Percentiles rank a stretch among this genome's conserved stretches.
phyloP scores from a whole-genome alignment of 129 eudicot genomes.

The carrot (Daucus carota) region DH1_v3.0 NC_030384.2:47294001-47294500 shows the following conservation, averaged over 20 bases:
- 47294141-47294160: background rate
- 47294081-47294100: background rate
- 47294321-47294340: slow-evolving; percentile 21
- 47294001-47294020: background rate
- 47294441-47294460: slow-evolving; percentile 41
- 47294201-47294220: slow-evolving; percentile 13
- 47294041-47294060: background rate
- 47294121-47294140: background rate
- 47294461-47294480: slow-evolving; percentile 52
- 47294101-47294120: background rate
- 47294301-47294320: slow-evolving; percentile 64
- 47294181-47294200: slow-evolving; percentile 13
- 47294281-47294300: slow-evolving; percentile 93
- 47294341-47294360: background rate
- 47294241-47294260: slow-evolving; percentile 70
- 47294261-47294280: slow-evolving; percentile 95
- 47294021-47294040: background rate
- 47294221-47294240: slow-evolving; percentile 66
- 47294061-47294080: background rate
- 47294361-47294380: background rate
- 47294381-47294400: background rate
- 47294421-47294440: background rate
- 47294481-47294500: slow-evolving; percentile 52
- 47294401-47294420: background rate
- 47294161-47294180: slow-evolving; percentile 13